A percentile compares a stretch with the other conserved stretches of the same genome.
phyloP scores from a whole-genome alignment of 495 filamentous ascomycete genomes.

The Hyaloscypha finlandica region DNA sequence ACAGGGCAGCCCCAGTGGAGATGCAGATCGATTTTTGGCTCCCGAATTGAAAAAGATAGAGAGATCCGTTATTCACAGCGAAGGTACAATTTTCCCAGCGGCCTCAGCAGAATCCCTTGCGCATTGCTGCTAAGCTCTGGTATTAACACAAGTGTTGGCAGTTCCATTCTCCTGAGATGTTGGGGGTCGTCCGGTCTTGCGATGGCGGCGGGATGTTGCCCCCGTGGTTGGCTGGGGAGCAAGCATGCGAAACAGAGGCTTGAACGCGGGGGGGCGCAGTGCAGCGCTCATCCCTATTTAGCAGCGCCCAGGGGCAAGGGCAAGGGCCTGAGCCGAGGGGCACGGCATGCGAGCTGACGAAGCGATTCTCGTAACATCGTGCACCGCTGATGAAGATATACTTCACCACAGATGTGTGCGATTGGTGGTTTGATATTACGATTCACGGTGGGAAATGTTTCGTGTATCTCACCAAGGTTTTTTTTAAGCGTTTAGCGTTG shows the following conservation, averaged over 20 bases:
- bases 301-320: neutral
- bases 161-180: neutral
- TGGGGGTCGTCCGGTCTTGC: neutral
- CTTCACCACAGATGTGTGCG: neutral
- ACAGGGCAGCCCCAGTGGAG: conserved; percentile 1
- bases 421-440: neutral
- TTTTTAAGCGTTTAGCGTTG: neutral
- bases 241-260: neutral
- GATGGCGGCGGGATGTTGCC: neutral
- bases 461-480: neutral
- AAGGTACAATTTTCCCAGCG: neutral
- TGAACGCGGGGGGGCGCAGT: conserved; percentile 4
- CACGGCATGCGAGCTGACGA: too few species aligned
- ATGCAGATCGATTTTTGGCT: neutral
- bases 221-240: conserved; percentile 11
- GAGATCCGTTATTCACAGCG: neutral
- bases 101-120: neutral
- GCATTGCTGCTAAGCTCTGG: neutral
- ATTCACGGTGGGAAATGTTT: neutral
- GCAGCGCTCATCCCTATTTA: neutral
- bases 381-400: neutral
- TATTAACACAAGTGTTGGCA: neutral
- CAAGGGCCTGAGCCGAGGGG: neutral
- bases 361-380: too few species aligned
- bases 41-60: neutral